Base-by-base conservation (phyloP, 2,329 filamentous ascomycete genomes). In the Mycocentrospora acerina region DNA sequence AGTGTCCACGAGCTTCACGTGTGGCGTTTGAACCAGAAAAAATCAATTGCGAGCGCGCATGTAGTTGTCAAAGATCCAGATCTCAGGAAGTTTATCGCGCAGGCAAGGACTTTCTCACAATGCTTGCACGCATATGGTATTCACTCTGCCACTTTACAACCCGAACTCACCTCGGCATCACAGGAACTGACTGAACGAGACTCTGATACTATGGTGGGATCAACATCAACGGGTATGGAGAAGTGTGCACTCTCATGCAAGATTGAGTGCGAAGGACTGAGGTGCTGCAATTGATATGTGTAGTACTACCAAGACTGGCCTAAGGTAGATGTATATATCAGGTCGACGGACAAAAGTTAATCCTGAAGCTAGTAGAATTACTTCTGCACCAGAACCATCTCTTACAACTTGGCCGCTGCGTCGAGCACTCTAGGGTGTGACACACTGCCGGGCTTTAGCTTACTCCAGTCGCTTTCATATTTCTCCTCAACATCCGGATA, bases 91-190 rank as follows among this genome's bases (percentile, higher is more conserved):
- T 88, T 88, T 58, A 76, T 80, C 67, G 70, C 73, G 34, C 77
- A 78, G 43, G 80, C 82, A 2, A 78, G 75, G 51, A 79, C 76
- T 2, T 78, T 87, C 36, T 77, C 77, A 42, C 78, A 88, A 59
- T 88, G 84, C 58, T 74, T 90, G 26, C 83, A 86, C 54, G 82
- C 79, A 2, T 88, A 88, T 54, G 86, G 84, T 4, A 81, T 90
- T 44, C 83, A 89, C 61, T 85, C 82, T 10, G 75, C 73, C 4
- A 88, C 86, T 1, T 59, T 90, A 22, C 85, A 89, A 65, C 85
- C 85, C 0, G 85, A 88, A 59, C 51, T 76, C 12, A 58, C 42
- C 5, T 5, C 9, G 9, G 5, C 9, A 6, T 22, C 19, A 6
- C 19, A 22, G 19, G 19, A 22, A 22, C 9, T 9, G 19, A 6